Percentiles rank a stretch among this genome's conserved stretches.
These are phyloP conservation scores for Botrytis porri DNA, from an alignment of 2,329 filamentous ascomycete genomes.

Conservation along the genomic window DNA sequence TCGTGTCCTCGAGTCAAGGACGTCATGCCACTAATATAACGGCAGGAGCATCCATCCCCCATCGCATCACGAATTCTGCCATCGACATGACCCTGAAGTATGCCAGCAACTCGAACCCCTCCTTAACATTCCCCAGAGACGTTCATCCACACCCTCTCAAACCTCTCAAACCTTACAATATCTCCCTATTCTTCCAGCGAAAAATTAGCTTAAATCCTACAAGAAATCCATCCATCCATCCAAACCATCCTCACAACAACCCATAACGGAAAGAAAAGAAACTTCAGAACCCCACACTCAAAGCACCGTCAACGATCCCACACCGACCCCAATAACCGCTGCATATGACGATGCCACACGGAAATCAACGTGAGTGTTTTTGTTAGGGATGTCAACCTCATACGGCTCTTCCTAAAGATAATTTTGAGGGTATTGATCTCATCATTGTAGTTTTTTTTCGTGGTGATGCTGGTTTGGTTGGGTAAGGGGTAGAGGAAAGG, in stretches of 20 bases:
- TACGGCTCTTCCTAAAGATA: slow-evolving; percentile 38
- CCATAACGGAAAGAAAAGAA: slow-evolving; percentile 4
- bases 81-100: not conserved
- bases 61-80: too few species aligned
- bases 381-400: slow-evolving; percentile 29
- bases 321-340: slow-evolving; percentile 23
- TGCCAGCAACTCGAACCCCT: not conserved
- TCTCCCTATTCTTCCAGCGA: not conserved
- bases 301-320: slow-evolving; percentile 34
- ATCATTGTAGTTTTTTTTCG: slow-evolving; percentile 31
- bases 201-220: not conserved
- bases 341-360: slow-evolving; percentile 36
- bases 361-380: slow-evolving; percentile 13
- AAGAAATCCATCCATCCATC: not conserved
- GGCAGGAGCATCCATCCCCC: not conserved
- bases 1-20: not conserved
- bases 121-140: too few species aligned
- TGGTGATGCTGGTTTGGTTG: not conserved
- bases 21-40: too few species aligned
- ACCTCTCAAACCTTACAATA: too few species aligned
- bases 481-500: not conserved
- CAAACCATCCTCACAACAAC: slow-evolving; percentile 4
- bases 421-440: slow-evolving; percentile 32
- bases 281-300: slow-evolving; percentile 34
- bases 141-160: not conserved